phyloP scores from a whole-genome alignment of 2,329 filamentous ascomycete species.

The Tolypocladium tundrense region DNA sequence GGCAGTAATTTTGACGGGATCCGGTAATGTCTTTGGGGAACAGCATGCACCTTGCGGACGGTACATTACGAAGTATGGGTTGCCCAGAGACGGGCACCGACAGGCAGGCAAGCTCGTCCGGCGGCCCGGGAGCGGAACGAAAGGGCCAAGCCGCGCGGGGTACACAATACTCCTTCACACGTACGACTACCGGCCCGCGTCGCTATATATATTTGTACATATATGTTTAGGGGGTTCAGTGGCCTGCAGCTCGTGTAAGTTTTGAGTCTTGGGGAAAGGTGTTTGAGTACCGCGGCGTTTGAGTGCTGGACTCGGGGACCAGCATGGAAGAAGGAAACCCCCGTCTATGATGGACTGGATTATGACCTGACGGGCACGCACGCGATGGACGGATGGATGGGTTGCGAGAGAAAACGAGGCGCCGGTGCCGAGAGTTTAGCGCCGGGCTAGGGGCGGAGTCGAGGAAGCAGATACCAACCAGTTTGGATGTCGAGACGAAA shows the following conservation, averaged over 20 bases:
- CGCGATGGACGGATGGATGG: not conserved
- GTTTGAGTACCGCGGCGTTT: conserved; percentile 3
- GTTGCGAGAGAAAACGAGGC: not conserved
- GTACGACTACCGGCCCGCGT: not conserved
- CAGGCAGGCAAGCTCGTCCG: not conserved
- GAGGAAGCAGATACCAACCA: not conserved
- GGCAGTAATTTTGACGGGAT: not conserved
- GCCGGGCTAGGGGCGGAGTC: not conserved
- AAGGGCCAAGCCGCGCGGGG: not conserved
- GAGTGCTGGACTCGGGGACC: not conserved
- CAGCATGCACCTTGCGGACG: not conserved
- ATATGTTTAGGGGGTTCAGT: conserved; percentile 1
- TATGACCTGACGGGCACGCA: not conserved
- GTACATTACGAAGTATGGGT: not conserved
- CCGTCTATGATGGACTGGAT: not conserved
- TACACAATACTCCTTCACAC: not conserved
- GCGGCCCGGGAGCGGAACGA: not conserved
- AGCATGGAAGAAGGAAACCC: not conserved
- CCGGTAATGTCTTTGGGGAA: conserved; percentile 1
- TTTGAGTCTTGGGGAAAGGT: conserved; percentile 1
- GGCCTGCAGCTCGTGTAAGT: conserved; percentile 4
- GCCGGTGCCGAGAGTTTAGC: not conserved
- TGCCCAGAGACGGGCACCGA: not conserved
- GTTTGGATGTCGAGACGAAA: not conserved
- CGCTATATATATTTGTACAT: conserved; percentile 4